These are phyloP conservation scores for Fusarium udum DNA, from an alignment of 2,329 filamentous ascomycete species.

Conservation along the genomic window DNA sequence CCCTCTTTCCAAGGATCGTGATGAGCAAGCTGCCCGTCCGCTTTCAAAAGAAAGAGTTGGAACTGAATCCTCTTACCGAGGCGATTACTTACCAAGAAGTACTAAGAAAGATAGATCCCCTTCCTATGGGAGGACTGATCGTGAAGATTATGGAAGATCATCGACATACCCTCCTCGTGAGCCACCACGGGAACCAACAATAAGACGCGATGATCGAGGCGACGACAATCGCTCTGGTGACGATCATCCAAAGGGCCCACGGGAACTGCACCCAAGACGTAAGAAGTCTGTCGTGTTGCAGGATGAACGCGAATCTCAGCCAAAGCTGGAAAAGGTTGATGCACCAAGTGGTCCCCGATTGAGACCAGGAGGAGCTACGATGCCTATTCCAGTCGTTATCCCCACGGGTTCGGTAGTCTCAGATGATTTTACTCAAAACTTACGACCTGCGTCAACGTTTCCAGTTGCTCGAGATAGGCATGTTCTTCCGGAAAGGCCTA, in stretches of 20 bases:
- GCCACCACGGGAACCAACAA: slow-evolving; percentile 15
- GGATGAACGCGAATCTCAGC: slow-evolving; percentile 44
- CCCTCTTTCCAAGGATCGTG: slow-evolving; percentile 47
- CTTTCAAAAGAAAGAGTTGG: slow-evolving; percentile 46
- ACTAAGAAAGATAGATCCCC: slow-evolving; percentile 48
- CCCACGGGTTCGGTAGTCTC: slow-evolving; percentile 28
- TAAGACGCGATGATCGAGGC: slow-evolving; percentile 40
- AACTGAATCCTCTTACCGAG: slow-evolving; percentile 33
- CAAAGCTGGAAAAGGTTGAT: slow-evolving; percentile 40
- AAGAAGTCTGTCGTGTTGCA: slow-evolving; percentile 50
- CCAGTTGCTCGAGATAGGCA: slow-evolving; percentile 39
- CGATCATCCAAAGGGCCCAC: slow-evolving; percentile 47
- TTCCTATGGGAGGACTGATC: slow-evolving; percentile 38
- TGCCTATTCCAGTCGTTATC: slow-evolving; percentile 47
- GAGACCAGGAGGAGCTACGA: slow-evolving; percentile 49
- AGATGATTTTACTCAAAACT: slow-evolving; percentile 21
- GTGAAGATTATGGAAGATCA: slow-evolving; percentile 27
- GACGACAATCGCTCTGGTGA: slow-evolving; percentile 52
- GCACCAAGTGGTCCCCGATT: slow-evolving; percentile 39
- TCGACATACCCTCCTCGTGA: slow-evolving; percentile 27
- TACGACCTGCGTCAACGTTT: slow-evolving; percentile 47
- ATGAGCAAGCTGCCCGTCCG: slow-evolving; percentile 41
- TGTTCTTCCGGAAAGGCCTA: slow-evolving; percentile 35
- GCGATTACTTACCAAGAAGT: slow-evolving; percentile 42
- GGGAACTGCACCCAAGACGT: slow-evolving; percentile 44